Evolutionary conservation across 257 asterid genomes (phyloP).

Genomic region (Solanum infundibuliforme): DNA sequence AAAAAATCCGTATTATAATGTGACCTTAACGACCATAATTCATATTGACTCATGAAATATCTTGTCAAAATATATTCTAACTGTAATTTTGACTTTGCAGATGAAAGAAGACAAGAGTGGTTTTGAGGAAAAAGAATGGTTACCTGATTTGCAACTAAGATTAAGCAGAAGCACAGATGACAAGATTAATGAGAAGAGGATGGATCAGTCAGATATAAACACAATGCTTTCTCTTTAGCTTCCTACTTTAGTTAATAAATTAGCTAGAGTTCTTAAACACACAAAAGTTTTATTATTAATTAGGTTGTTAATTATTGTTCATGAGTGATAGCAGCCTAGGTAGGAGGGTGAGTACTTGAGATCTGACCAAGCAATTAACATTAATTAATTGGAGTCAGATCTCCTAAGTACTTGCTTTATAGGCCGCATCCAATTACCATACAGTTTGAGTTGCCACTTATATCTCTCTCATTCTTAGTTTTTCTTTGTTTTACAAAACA

Average conservation of each 20-base stretch:
- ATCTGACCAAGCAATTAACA: constrained; percentile 43
- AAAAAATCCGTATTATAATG: too few species aligned
- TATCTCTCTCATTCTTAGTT: not conserved
- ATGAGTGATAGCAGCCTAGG: not conserved
- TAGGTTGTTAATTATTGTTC: not conserved
- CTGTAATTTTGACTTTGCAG: constrained; percentile 15
- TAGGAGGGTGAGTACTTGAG: constrained; percentile 52
- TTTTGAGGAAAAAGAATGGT: constrained; percentile 14
- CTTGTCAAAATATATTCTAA: not conserved
- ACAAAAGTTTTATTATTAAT: not conserved
- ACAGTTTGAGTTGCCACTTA: not conserved
- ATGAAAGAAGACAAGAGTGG: constrained; percentile 21
- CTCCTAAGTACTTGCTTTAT: constrained; percentile 45
- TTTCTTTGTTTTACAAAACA: not conserved
- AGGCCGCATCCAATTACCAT: not conserved
- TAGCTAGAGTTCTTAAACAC: not conserved
- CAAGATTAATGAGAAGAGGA: constrained; percentile 14
- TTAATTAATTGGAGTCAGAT: constrained; percentile 42
- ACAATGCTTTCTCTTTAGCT: constrained; percentile 76
- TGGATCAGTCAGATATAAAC: constrained; percentile 39
- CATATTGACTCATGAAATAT: not conserved
- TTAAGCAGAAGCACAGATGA: constrained; percentile 29
- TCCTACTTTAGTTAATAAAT: constrained; percentile 4
- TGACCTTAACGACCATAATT: not conserved
- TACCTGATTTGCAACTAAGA: constrained; percentile 46